Evolutionary conservation across 768 basidiomycete species (phyloP).

Genomic region (Collybia sp.): DNA sequence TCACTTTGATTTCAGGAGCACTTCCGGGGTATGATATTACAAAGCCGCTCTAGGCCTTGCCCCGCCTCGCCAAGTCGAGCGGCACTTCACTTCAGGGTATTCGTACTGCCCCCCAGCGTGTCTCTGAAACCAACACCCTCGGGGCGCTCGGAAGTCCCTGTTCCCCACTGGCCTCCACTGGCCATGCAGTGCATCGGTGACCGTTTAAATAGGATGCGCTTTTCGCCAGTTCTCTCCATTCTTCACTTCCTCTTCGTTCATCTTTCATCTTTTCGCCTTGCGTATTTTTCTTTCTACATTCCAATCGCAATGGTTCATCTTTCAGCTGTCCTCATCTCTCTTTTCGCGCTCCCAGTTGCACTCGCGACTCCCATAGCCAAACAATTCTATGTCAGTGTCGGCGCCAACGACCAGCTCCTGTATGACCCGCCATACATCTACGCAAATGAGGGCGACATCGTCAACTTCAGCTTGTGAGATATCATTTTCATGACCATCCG

Average conservation of each 20-base stretch:
- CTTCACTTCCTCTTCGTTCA: background rate
- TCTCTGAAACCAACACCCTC: too few species aligned
- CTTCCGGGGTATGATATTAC: too few species aligned
- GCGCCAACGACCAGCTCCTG: slow-evolving; percentile 6
- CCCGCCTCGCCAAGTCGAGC: too few species aligned
- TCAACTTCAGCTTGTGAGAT: slow-evolving; percentile 16
- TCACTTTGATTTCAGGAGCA: too few species aligned
- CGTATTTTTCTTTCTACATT: background rate
- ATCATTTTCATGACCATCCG: background rate
- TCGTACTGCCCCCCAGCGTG: too few species aligned
- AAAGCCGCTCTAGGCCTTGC: too few species aligned
- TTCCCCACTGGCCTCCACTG: too few species aligned
- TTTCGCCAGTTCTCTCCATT: background rate
- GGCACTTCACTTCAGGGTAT: too few species aligned
- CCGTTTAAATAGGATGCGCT: too few species aligned
- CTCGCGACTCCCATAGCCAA: slow-evolving; percentile 4
- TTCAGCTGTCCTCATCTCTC: slow-evolving; percentile 7
- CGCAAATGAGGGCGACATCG: slow-evolving; percentile 11
- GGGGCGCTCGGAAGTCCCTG: too few species aligned
- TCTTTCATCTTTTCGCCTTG: slow-evolving; percentile 1
- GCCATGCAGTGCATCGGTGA: too few species aligned
- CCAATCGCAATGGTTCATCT: background rate
- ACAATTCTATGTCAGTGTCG: slow-evolving; percentile 13
- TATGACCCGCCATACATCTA: slow-evolving; percentile 14
- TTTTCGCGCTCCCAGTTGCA: slow-evolving; percentile 12